These are phyloP conservation scores for Hyparrhenia diplandra DNA, from an alignment of 176 grass and related monocot genomes.

Conservation along the genomic window DNA sequence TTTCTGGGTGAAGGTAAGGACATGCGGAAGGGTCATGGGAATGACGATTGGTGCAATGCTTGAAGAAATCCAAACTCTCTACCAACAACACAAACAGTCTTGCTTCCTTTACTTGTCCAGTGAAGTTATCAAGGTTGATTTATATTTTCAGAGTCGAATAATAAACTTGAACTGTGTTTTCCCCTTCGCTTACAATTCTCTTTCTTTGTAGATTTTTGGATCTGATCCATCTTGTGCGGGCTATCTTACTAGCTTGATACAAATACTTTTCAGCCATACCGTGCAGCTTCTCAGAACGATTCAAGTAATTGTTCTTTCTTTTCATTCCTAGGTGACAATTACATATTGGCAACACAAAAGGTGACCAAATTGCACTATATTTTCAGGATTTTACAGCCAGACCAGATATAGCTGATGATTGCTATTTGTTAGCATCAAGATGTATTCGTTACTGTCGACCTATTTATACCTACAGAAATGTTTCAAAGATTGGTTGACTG, in stretches of 20 bases:
- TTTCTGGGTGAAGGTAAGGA: conserved; percentile 73
- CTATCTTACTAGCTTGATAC: conserved; percentile 83
- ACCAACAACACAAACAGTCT: conserved; percentile 91
- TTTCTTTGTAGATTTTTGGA: conserved; percentile 80
- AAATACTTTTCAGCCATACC: conserved; percentile 80
- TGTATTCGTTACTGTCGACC: conserved; percentile 91
- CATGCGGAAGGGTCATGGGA: conserved; percentile 80
- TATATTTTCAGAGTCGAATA: neutral
- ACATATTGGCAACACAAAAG: conserved; percentile 7
- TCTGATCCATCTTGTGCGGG: conserved; percentile 77
- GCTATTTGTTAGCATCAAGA: conserved; percentile 93
- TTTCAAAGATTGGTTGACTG: conserved; percentile 86
- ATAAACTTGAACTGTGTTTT: neutral
- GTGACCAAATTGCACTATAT: conserved; percentile 10
- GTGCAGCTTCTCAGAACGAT: conserved; percentile 75
- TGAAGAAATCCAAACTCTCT: conserved; percentile 86
- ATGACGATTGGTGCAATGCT: conserved; percentile 87
- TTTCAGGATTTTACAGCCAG: conserved; percentile 95
- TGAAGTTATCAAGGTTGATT: conserved; percentile 98
- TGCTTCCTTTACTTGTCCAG: conserved; percentile 98
- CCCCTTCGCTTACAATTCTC: conserved; percentile 5
- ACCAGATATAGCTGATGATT: conserved; percentile 98
- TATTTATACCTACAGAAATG: conserved; percentile 74
- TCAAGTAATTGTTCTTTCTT: conserved; percentile 53
- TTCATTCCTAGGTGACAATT: conserved; percentile 13